A percentile compares a stretch with the other conserved stretches of the same genome.
These are phyloP conservation scores for Priceomyces melissophilus DNA, from an alignment of 805 yeast species.

Conservation along the genomic window DNA sequence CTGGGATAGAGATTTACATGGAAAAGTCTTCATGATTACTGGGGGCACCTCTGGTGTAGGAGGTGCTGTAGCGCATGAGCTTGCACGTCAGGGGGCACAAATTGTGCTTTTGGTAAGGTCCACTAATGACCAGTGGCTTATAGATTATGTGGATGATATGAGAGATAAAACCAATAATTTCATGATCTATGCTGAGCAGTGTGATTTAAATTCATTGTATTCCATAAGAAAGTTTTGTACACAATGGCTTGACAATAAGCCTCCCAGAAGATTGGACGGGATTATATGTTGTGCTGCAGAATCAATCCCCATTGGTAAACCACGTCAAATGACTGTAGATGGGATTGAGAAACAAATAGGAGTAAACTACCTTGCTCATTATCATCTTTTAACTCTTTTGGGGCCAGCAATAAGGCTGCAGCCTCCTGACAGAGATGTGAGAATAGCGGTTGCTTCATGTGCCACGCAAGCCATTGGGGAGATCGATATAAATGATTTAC, in stretches of 20 bases:
- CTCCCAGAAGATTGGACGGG: slow-evolving; percentile 90
- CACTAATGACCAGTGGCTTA: slow-evolving; percentile 64
- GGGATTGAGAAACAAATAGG: slow-evolving; percentile 88
- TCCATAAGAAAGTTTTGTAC: slow-evolving; percentile 89
- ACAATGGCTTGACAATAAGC: slow-evolving; percentile 85
- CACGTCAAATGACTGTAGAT: slow-evolving; percentile 67
- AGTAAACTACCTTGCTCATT: slow-evolving; percentile 76
- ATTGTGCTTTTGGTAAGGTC: slow-evolving; percentile 67
- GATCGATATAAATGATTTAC: slow-evolving; percentile 58
- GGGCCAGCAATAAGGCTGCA: slow-evolving; percentile 85
- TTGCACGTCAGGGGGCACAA: slow-evolving; percentile 86
- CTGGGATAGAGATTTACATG: slow-evolving; percentile 92
- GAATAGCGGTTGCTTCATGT: slow-evolving; percentile 78
- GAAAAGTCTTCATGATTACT: slow-evolving; percentile 75
- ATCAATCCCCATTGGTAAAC: slow-evolving; percentile 62
- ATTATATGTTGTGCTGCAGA: slow-evolving; percentile 86
- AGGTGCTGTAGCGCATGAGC: slow-evolving; percentile 63
- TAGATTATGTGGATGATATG: slow-evolving; percentile 76
- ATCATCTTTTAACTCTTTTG: slow-evolving; percentile 72
- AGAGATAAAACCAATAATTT: slow-evolving; percentile 67
- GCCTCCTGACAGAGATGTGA: slow-evolving; percentile 92
- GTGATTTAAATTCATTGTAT: slow-evolving; percentile 71
- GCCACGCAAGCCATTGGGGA: slow-evolving; percentile 71
- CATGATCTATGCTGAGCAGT: slow-evolving; percentile 85
- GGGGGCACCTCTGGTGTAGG: slow-evolving; percentile 98